Percentiles rank a stretch among this genome's conserved stretches.
Conservation (phyloP, 441 rosid genomes). For the Aleurites moluccanus region DNA sequence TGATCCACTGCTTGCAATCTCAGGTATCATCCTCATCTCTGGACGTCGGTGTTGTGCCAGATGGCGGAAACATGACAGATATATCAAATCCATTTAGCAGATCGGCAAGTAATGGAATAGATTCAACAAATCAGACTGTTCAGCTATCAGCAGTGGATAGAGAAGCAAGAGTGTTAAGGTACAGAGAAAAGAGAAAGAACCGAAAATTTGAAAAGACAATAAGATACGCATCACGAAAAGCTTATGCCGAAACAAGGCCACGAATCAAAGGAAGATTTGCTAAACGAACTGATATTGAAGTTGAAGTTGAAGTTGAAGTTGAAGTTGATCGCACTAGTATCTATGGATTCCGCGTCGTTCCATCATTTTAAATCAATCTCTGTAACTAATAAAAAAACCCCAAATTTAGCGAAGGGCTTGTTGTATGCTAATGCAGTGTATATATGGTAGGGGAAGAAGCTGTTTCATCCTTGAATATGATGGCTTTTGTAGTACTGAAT, state of each 20-base stretch:
- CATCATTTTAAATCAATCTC: conserved; percentile 46
- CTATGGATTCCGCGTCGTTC: conserved; percentile 78
- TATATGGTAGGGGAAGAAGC: background rate
- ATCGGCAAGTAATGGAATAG: conserved; percentile 33
- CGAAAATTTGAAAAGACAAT: conserved; percentile 96
- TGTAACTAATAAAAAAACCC: background rate
- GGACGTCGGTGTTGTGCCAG: conserved; percentile 93
- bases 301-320: conserved; percentile 43
- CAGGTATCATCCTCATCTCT: conserved; percentile 91
- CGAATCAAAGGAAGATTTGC: conserved; percentile 95
- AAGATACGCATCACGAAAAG: conserved; percentile 90
- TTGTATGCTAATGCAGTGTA: background rate
- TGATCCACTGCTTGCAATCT: background rate
- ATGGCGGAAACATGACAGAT: conserved; percentile 60
- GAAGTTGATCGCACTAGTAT: conserved; percentile 47
- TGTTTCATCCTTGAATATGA: background rate
- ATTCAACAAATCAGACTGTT: conserved; percentile 45
- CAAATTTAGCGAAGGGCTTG: background rate
- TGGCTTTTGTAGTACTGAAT: background rate
- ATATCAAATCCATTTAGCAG: conserved; percentile 50
- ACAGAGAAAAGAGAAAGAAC: conserved; percentile 96
- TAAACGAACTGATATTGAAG: conserved; percentile 51
- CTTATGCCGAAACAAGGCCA: conserved; percentile 93
- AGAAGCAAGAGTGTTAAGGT: conserved; percentile 88
- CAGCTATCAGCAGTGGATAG: conserved; percentile 73